phyloP scores from a whole-genome alignment of 331 rosid genomes.

The Saraca asoca region DNA sequence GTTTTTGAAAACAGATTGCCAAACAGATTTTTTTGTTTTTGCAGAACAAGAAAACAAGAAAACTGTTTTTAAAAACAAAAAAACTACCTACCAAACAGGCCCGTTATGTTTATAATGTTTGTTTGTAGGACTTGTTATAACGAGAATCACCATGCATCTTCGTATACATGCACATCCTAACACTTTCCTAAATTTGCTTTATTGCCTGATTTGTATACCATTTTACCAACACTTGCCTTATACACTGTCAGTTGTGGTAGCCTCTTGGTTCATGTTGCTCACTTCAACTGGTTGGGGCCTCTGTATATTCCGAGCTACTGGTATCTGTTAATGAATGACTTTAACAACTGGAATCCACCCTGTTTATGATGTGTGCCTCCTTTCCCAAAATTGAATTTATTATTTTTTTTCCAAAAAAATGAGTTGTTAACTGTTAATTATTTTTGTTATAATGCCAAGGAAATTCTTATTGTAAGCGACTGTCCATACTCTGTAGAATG shows the following conservation, averaged over 20 bases:
- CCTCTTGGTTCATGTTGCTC: constrained; percentile 12
- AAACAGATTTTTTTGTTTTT: too few relatives aligned
- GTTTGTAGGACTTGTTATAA: too few relatives aligned
- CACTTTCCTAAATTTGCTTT: constrained; percentile 20
- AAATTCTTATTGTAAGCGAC: constrained; percentile 2
- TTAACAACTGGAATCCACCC: constrained; percentile 5
- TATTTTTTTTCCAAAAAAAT: too few relatives aligned
- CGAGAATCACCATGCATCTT: constrained; percentile 20
- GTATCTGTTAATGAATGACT: neutral
- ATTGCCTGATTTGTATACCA: constrained; percentile 1
- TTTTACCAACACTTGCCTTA: constrained; percentile 19
- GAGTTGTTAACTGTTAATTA: too few relatives aligned
- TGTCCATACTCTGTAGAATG: neutral
- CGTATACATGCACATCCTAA: neutral
- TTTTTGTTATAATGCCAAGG: constrained; percentile 13
- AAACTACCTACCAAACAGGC: too few relatives aligned
- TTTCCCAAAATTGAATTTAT: constrained; percentile 4
- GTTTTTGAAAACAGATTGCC: too few relatives aligned
- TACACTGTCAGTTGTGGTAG: constrained; percentile 1
- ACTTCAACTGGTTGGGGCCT: too few relatives aligned
- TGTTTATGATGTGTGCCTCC: neutral
- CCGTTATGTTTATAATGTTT: too few relatives aligned
- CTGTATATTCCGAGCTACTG: neutral
- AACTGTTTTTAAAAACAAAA: too few relatives aligned
- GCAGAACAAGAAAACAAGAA: too few relatives aligned